Conservation (phyloP, 2,329 filamentous ascomycete genomes). For the Tolypocladium inflatum region DNA sequence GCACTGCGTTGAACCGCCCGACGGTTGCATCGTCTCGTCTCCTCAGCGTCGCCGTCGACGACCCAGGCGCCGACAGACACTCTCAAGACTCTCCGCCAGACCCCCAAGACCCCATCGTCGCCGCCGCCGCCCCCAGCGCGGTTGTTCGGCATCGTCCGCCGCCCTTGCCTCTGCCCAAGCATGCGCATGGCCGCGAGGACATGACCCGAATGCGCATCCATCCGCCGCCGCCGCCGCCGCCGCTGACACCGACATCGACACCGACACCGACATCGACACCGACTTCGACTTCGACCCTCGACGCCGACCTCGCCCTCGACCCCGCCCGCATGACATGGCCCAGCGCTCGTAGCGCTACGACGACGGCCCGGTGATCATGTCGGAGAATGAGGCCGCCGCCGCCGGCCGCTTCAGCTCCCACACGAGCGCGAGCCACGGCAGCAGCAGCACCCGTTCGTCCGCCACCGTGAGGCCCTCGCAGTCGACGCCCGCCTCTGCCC, state of each 20-base stretch:
- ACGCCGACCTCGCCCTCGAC: not conserved
- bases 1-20: not conserved
- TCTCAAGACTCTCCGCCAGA: not conserved
- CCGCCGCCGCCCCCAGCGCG: not conserved
- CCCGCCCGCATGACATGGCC: constrained; percentile 18
- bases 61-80: not conserved
- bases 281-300: constrained; percentile 2
- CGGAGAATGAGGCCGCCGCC: constrained; percentile 52
- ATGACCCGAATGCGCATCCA: not conserved
- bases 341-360: constrained; percentile 13
- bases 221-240: not conserved
- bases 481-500: constrained; percentile 21
- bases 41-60: not conserved
- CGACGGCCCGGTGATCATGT: constrained; percentile 46
- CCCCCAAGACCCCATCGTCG: not conserved
- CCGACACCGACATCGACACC: constrained; percentile 4
- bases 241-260: not conserved
- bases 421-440: constrained; percentile 38
- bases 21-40: not conserved
- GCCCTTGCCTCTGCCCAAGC: not conserved
- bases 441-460: constrained; percentile 56
- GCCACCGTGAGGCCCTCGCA: constrained; percentile 49
- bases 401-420: constrained; percentile 42
- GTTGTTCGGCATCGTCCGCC: not conserved
- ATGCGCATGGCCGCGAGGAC: not conserved